Base-by-base conservation (phyloP, 345 rosid genomes). In the Psidium guajava region DNA sequence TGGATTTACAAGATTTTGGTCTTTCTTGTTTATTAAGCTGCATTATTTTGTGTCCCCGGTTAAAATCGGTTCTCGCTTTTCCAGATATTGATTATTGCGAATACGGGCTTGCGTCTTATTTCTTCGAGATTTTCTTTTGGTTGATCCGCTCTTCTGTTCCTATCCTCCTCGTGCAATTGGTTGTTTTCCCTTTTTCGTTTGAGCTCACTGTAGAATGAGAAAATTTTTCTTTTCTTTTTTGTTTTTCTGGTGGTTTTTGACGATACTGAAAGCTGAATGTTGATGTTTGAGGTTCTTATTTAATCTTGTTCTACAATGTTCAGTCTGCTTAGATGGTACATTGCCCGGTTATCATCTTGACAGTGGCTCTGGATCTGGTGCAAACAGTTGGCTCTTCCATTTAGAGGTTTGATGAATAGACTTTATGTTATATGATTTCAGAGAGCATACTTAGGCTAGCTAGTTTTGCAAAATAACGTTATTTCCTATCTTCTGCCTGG, bases 311-410 rank as follows among this genome's bases (percentile, higher is more conserved):
- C 54, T 73, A 42, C 55, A 13, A 74, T 61, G 86, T 25, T 64
- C 92, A 95, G 98, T 96, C 51, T 96, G 99, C 59, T 85, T 95
- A 87, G 99, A 96, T 91, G 98, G 99, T 84, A 94, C 98, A 56
- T 82, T 90, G 82, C 99, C 99, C 59, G 99, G 96, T 83, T 96
- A 96, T 87, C 99, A 96, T 92, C 50, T 94, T 75, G 92, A 95
- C 85, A 90, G 82, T 20, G 99, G 99, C 82, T 88, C 85, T 54
- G 98, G 98, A 83, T 92, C 95, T 3, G 98, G 99, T 75, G 92
- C 94, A 54, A 93, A 92, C 81, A 88, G 93, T 82, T 97, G 99
- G 99, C 91, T 97, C 42, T 87, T 97, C 89, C 94, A 95, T 32
- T 91, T 95, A 82, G 99, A 96, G 98, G 98, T 94, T 84, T 83